Percentiles rank a stretch among this genome's conserved stretches.
phyloP scores from a whole-genome alignment of 2,329 filamentous ascomycete species.

The Aspergillus hiratsukae region DNA sequence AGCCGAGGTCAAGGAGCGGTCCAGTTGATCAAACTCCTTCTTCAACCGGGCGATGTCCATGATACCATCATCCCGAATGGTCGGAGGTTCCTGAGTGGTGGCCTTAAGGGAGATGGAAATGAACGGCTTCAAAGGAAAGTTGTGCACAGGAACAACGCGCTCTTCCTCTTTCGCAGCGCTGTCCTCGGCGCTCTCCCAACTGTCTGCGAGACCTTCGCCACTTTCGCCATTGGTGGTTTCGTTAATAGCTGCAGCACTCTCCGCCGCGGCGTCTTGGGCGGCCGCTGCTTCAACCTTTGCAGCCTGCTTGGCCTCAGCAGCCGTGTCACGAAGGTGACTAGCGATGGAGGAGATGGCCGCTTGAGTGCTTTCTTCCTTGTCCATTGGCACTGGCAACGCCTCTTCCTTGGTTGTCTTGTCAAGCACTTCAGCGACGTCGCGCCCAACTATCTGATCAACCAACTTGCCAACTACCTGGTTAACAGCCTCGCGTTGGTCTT shows the following conservation, averaged over 20 bases:
- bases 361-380: conserved; percentile 33
- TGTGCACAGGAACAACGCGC: conserved; percentile 73
- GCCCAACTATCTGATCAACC: conserved; percentile 52
- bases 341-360: conserved; percentile 32
- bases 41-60: conserved; percentile 92
- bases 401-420: conserved; percentile 54
- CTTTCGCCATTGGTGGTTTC: conserved; percentile 52
- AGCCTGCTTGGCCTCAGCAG: conserved; percentile 42
- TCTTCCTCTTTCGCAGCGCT: conserved; percentile 62
- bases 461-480: conserved; percentile 65
- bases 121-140: conserved; percentile 96
- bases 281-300: conserved; percentile 45
- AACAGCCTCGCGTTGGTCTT: conserved; percentile 59
- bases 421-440: conserved; percentile 62
- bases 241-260: conserved; percentile 44
- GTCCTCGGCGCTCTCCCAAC: conserved; percentile 82
- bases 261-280: conserved; percentile 37
- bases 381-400: conserved; percentile 20
- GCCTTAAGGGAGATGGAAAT: conserved; percentile 72
- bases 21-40: conserved; percentile 97
- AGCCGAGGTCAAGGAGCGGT: conserved; percentile 85
- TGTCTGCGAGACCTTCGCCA: conserved; percentile 64
- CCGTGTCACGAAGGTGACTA: conserved; percentile 34
- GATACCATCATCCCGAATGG: conserved; percentile 70
- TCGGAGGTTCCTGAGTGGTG: conserved; percentile 46